Evolutionary conservation across 192 early-diverging fungal species (phyloP).

Genomic region (Umbelopsis vinacea): DNA sequence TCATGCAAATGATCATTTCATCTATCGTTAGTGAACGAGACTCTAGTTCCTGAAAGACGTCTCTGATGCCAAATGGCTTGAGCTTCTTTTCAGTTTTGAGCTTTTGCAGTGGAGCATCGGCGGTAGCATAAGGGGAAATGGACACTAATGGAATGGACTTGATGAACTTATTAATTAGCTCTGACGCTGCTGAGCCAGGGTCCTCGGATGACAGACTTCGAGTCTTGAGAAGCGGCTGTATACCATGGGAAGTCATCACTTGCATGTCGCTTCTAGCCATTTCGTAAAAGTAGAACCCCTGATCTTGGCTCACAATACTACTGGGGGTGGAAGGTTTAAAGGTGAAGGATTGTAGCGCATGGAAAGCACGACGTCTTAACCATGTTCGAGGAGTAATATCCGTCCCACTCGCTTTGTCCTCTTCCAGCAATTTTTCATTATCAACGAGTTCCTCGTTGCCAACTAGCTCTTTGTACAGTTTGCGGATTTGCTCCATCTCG

Average conservation of each 20-base stretch:
- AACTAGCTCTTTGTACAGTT: slow-evolving; percentile 56
- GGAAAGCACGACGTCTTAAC: slow-evolving; percentile 68
- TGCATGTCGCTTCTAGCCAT: slow-evolving; percentile 49
- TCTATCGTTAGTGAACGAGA: slow-evolving; percentile 52
- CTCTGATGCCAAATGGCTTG: slow-evolving; percentile 55
- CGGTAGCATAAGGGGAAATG: slow-evolving; percentile 60
- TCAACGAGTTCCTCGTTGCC: slow-evolving; percentile 36
- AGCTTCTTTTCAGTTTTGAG: slow-evolving; percentile 37
- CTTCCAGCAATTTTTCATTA: slow-evolving; percentile 45
- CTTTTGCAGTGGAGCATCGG: slow-evolving; percentile 50
- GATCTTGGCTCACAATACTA: slow-evolving; percentile 61
- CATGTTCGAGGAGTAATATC: slow-evolving; percentile 37
- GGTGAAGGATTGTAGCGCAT: slow-evolving; percentile 68
- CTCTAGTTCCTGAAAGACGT: slow-evolving; percentile 70
- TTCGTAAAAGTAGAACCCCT: slow-evolving; percentile 61
- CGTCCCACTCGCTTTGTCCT: slow-evolving; percentile 29
- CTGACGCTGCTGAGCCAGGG: slow-evolving; percentile 47
- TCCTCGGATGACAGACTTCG: slow-evolving; percentile 40
- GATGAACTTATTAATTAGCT: slow-evolving; percentile 65
- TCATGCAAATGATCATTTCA: slow-evolving; percentile 70
- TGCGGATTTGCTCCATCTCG: slow-evolving; percentile 64
- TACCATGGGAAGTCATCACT: slow-evolving; percentile 72
- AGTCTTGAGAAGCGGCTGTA: slow-evolving; percentile 51
- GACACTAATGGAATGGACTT: slow-evolving; percentile 63
- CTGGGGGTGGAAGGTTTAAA: slow-evolving; percentile 78